These are phyloP conservation scores for Saksenaea vasiformis DNA, from an alignment of 371 early-diverging fungal species.

Conservation along the genomic window DNA sequence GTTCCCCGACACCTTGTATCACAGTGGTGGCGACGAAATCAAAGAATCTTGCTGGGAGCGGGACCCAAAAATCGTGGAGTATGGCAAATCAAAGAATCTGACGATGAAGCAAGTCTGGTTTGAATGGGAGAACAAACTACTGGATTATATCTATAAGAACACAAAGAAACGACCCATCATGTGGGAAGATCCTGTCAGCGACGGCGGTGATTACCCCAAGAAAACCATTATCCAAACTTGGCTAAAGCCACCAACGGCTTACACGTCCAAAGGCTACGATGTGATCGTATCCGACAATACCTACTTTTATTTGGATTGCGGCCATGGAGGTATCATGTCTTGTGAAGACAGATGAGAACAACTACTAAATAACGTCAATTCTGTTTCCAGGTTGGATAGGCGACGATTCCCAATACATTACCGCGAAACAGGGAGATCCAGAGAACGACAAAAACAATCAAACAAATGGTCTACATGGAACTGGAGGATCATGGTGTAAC, in stretches of 20 bases:
- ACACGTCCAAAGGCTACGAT: conserved; percentile 53
- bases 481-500: conserved; percentile 76
- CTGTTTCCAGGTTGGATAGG: conserved; percentile 45
- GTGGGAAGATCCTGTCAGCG: conserved; percentile 49
- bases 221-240: conserved; percentile 61
- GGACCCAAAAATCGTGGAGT: conserved; percentile 25
- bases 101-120: conserved; percentile 30
- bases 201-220: conserved; percentile 33
- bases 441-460: conserved; percentile 37
- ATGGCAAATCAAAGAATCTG: conserved; percentile 29
- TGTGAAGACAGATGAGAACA: neutral
- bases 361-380: neutral
- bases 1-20: conserved; percentile 73
- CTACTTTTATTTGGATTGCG: conserved; percentile 76
- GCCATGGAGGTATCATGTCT: conserved; percentile 55
- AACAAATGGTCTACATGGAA: too few species aligned
- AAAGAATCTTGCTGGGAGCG: conserved; percentile 64
- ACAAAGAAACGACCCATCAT: conserved; percentile 41
- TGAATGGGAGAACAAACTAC: conserved; percentile 32
- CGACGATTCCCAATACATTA: conserved; percentile 40
- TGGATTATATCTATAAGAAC: conserved; percentile 25
- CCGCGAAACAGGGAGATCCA: conserved; percentile 37
- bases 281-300: conserved; percentile 58
- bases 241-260: conserved; percentile 47
- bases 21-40: conserved; percentile 81